phyloP scores from a whole-genome alignment of 1,284 basidiomycete genomes.

The Testicularia cyperi region DNA sequence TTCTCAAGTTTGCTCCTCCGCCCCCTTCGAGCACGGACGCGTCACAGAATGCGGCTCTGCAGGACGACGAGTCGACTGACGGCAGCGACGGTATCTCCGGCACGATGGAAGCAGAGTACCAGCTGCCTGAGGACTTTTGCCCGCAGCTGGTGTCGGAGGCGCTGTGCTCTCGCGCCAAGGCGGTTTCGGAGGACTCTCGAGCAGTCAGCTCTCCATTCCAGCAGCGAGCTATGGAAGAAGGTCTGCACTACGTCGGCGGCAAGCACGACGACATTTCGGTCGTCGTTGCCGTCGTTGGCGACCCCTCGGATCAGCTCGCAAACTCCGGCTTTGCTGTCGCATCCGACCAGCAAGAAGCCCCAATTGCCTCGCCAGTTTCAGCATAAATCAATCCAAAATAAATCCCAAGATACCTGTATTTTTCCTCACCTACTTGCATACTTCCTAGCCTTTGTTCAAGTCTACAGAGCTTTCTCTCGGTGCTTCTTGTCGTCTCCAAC shows the following conservation, averaged over 20 bases:
- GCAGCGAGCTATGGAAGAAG: conserved; percentile 65
- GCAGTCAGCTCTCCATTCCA: conserved; percentile 65
- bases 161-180: conserved; percentile 64
- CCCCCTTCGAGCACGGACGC: conserved; percentile 1
- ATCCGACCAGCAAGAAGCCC: too few relatives aligned
- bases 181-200: conserved; percentile 63
- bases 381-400: too few relatives aligned
- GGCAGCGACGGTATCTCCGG: conserved; percentile 9
- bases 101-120: conserved; percentile 6
- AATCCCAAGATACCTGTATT: too few relatives aligned
- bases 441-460: too few relatives aligned
- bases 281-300: conserved; percentile 61
- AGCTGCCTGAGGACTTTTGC: conserved; percentile 57
- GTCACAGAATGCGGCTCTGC: not conserved
- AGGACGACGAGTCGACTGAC: conserved; percentile 3
- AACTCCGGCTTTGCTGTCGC: conserved; percentile 6
- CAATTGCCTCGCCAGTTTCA: too few relatives aligned
- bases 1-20: conserved; percentile 67
- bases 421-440: too few relatives aligned
- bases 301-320: conserved; percentile 26
- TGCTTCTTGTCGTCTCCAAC: too few relatives aligned
- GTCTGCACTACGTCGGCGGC: conserved; percentile 61
- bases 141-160: conserved; percentile 65
- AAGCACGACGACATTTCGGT: conserved; percentile 63
- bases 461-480: too few relatives aligned